phyloP scores from a whole-genome alignment of 352 stramenopile species.

The Hyaloperonospora arabidopsidis region DNA sequence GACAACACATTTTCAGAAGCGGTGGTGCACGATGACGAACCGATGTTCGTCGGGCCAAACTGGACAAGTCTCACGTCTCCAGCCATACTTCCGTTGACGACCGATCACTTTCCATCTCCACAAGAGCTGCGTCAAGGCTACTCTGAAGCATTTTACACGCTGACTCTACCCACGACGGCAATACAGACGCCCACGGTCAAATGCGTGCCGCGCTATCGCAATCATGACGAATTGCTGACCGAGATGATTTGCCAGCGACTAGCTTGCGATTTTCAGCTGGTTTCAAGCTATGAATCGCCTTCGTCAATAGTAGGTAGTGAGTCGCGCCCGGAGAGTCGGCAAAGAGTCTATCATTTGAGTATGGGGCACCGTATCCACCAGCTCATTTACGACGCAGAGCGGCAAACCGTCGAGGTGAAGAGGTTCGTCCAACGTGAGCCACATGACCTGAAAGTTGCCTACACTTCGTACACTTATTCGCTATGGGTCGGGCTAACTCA shows the following conservation, averaged over 20 bases:
- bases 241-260: constrained; percentile 81
- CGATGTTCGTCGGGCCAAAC: constrained; percentile 85
- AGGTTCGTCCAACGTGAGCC: constrained; percentile 51
- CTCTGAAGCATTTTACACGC: constrained; percentile 75
- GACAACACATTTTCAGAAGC: constrained; percentile 6
- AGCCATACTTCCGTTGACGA: constrained; percentile 89
- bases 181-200: constrained; percentile 26
- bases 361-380: constrained; percentile 80
- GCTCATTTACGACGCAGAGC: constrained; percentile 66
- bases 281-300: constrained; percentile 36
- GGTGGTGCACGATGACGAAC: constrained; percentile 20
- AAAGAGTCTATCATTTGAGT: constrained; percentile 53
- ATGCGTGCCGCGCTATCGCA: constrained; percentile 49
- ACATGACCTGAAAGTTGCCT: constrained; percentile 24
- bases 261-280: constrained; percentile 69
- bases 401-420: constrained; percentile 75
- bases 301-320: constrained; percentile 23
- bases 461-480: constrained; percentile 63
- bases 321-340: constrained; percentile 16
- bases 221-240: constrained; percentile 60
- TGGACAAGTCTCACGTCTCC: constrained; percentile 94
- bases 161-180: constrained; percentile 49
- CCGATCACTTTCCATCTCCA: constrained; percentile 77
- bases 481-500: constrained; percentile 56
- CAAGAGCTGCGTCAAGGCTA: constrained; percentile 61